A percentile compares a stretch with the other conserved stretches of the same genome.
Evolutionary conservation across 2,329 filamentous ascomycete species (phyloP).

Genomic region (Exserohilum turcica): DNA sequence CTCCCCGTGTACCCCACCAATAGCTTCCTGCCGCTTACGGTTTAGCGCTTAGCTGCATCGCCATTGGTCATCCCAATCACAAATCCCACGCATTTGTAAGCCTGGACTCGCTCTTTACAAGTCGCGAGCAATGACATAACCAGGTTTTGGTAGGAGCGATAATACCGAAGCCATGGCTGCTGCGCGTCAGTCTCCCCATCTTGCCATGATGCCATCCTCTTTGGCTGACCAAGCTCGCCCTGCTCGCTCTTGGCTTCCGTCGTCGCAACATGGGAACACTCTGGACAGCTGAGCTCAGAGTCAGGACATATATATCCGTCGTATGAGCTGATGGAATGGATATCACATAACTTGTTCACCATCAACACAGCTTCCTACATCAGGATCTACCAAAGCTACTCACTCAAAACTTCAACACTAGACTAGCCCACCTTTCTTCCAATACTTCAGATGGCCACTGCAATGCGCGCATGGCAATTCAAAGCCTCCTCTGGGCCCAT

Average conservation of each 20-base stretch:
- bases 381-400: no score
- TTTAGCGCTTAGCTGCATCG: neutral
- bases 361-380: neutral
- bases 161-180: neutral
- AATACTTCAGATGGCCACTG: slow-evolving; percentile 50
- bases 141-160: neutral
- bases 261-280: neutral
- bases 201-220: neutral
- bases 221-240: slow-evolving; percentile 10
- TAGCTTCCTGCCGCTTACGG: neutral
- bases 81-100: slow-evolving; percentile 1
- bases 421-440: no score
- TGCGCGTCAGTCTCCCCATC: neutral
- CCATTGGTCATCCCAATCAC: neutral
- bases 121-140: neutral
- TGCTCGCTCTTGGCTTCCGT: neutral
- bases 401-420: neutral
- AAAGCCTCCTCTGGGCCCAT: slow-evolving; percentile 45
- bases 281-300: neutral
- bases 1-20: neutral
- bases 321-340: neutral
- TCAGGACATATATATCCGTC: neutral
- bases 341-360: neutral
- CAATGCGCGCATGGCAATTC: slow-evolving; percentile 51
- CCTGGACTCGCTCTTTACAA: neutral